Evolutionary conservation across 2,329 filamentous ascomycete species (phyloP).

Genomic region (Zasmidium cellare): DNA sequence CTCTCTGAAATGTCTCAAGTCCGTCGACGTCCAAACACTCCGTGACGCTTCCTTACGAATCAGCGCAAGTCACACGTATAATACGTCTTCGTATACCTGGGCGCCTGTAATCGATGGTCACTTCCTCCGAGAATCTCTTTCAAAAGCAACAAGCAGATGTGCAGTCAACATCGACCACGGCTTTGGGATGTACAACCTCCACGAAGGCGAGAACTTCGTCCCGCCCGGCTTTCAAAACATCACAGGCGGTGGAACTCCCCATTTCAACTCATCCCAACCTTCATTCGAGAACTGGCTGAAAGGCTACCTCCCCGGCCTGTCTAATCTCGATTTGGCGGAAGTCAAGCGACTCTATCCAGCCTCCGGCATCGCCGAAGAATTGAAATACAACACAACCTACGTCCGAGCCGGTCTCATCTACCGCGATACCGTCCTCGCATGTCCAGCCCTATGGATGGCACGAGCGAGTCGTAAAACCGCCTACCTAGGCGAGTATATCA

Average conservation of each 20-base stretch:
- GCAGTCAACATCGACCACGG: slow-evolving; percentile 48
- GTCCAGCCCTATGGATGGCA: slow-evolving; percentile 60
- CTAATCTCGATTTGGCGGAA: slow-evolving; percentile 38
- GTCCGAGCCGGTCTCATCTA: slow-evolving; percentile 58
- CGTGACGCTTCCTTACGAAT: slow-evolving; percentile 56
- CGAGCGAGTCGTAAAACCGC: slow-evolving; percentile 41
- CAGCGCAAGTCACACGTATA: slow-evolving; percentile 52
- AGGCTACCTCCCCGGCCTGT: slow-evolving; percentile 55
- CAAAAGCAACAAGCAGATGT: slow-evolving; percentile 40
- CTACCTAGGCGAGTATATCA: slow-evolving; percentile 62
- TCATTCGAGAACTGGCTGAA: slow-evolving; percentile 56
- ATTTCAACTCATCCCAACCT: slow-evolving; percentile 51
- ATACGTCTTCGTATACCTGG: slow-evolving; percentile 59
- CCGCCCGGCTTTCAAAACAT: slow-evolving; percentile 49
- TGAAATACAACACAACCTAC: slow-evolving; percentile 53
- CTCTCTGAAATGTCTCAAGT: slow-evolving; percentile 58
- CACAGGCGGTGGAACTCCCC: slow-evolving; percentile 30
- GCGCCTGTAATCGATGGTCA: slow-evolving; percentile 59
- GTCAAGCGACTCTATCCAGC: slow-evolving; percentile 52
- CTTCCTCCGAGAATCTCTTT: slow-evolving; percentile 54
- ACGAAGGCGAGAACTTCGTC: slow-evolving; percentile 65
- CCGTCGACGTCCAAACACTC: slow-evolving; percentile 54
- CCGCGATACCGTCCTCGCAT: slow-evolving; percentile 59
- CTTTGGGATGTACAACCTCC: slow-evolving; percentile 61
- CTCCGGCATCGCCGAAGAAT: slow-evolving; percentile 49